phyloP scores from a whole-genome alignment of 306 rosid genomes.

The Quercus robur region DNA sequence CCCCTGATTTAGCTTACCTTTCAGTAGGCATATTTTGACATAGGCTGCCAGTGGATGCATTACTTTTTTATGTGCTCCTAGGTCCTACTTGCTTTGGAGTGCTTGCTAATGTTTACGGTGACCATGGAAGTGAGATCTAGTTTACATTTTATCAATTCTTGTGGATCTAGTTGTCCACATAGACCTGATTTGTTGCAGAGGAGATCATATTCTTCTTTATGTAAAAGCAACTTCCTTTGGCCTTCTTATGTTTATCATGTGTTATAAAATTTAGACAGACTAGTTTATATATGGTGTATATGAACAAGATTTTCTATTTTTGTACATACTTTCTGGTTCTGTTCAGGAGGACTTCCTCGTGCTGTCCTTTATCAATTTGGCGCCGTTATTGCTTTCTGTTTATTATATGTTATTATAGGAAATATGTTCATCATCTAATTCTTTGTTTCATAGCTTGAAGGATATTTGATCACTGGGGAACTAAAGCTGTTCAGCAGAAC shows the following conservation, averaged over 20 bases:
- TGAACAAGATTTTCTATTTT: background rate
- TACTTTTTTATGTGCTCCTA: background rate
- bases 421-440: conserved; percentile 13
- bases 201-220: background rate
- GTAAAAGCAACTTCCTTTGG: background rate
- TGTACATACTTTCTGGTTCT: background rate
- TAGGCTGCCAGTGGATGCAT: background rate
- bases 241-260: background rate
- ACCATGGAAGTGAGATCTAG: background rate
- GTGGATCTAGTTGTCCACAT: background rate
- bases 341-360: too few species aligned
- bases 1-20: background rate
- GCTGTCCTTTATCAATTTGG: too few species aligned
- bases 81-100: background rate
- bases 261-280: background rate
- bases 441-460: conserved; percentile 34
- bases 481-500: conserved; percentile 35
- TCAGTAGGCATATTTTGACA: background rate
- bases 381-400: background rate
- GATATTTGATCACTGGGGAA: conserved; percentile 33
- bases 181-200: background rate
- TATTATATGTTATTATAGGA: background rate
- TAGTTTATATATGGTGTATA: background rate
- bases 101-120: background rate
- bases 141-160: background rate